These are phyloP conservation scores for Geotrichum restrictum DNA, from an alignment of 1,139 yeast species.

Conservation along the genomic window DNA sequence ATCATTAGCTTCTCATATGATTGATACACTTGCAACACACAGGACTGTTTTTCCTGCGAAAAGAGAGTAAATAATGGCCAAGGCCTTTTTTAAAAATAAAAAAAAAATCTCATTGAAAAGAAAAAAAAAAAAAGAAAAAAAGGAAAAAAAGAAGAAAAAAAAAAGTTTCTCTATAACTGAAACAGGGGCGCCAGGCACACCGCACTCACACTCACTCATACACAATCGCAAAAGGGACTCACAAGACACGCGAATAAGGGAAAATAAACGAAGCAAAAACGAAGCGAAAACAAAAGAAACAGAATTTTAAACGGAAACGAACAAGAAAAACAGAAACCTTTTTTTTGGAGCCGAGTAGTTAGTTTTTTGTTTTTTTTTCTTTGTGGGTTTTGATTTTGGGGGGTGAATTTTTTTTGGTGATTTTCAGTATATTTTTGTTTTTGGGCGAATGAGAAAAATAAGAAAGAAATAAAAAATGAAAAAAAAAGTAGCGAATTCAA, in stretches of 20 bases:
- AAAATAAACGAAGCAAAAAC: neutral
- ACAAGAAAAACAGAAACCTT: conserved; percentile 1
- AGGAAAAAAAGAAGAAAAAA: conserved; percentile 10
- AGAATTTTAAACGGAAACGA: conserved; percentile 9
- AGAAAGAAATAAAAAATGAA: neutral
- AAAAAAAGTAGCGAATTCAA: neutral
- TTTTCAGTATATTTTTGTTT: neutral
- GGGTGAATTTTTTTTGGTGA: neutral
- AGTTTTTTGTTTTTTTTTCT: conserved; percentile 1
- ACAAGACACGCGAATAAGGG: neutral
- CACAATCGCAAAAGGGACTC: neutral
- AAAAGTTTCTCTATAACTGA: neutral
- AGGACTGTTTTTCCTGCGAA: neutral
- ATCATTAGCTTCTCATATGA: neutral
- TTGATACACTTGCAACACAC: too few species aligned
- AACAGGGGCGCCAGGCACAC: neutral
- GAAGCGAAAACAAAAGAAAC: neutral
- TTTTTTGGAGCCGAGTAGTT: conserved; percentile 7
- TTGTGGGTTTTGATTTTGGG: neutral
- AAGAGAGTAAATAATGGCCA: neutral
- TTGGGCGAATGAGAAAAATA: neutral
- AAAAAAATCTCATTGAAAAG: conserved; percentile 5
- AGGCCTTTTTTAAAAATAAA: too few species aligned
- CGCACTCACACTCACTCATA: conserved; percentile 2
- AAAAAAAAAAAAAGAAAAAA: conserved; percentile 3